These are phyloP conservation scores for Rhizopus sp. DNA, from an alignment of 371 early-diverging fungal species.

Conservation along the genomic window DNA sequence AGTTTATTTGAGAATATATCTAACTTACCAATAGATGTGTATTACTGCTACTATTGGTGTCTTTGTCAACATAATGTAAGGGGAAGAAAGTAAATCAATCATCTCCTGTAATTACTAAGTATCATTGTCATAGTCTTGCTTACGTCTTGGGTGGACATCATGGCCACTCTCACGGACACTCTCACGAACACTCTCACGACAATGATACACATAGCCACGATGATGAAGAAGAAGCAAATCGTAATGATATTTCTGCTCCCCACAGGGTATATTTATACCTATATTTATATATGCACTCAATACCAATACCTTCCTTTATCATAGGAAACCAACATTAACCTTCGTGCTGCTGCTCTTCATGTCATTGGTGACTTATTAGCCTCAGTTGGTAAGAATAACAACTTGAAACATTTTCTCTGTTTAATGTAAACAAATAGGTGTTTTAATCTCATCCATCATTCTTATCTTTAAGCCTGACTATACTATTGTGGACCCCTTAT, in stretches of 20 bases:
- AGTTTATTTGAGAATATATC: not conserved
- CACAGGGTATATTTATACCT: constrained; percentile 7
- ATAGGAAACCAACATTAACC: constrained; percentile 67
- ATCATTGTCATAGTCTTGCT: constrained; percentile 34
- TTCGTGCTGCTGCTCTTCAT: constrained; percentile 77
- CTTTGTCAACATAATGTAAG: constrained; percentile 73
- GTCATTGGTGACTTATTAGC: constrained; percentile 86
- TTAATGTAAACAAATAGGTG: constrained; percentile 44
- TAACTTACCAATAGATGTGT: constrained; percentile 58
- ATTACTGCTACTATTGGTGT: constrained; percentile 74
- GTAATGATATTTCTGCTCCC: not conserved
- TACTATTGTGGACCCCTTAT: constrained; percentile 82
- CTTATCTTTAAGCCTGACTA: constrained; percentile 68
- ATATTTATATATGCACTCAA: not conserved
- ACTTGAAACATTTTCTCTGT: constrained; percentile 1
- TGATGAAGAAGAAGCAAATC: constrained; percentile 1
- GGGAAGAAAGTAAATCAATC: not conserved
- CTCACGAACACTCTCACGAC: constrained; percentile 27
- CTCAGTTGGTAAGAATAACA: constrained; percentile 57
- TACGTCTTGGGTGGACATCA: constrained; percentile 51
- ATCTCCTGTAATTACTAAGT: not conserved
- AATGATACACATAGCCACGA: constrained; percentile 22
- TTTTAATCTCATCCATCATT: constrained; percentile 78
- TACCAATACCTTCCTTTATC: not conserved
- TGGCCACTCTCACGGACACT: constrained; percentile 24